Base-by-base conservation (phyloP, 192 early-diverging fungal species). In the Diversispora eburnea region DNA sequence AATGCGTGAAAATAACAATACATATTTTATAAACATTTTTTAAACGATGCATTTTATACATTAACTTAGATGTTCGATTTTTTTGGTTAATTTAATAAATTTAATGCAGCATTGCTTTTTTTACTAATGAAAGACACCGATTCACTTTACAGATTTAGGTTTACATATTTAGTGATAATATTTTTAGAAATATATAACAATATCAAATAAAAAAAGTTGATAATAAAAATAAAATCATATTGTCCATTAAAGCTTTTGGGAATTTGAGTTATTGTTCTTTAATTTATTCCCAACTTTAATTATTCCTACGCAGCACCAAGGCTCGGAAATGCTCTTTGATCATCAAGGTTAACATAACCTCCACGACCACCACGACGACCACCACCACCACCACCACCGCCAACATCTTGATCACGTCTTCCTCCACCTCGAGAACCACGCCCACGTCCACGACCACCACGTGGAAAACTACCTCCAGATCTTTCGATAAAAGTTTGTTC, bases 401-500 rank as follows among this genome's bases (percentile, higher is more conserved):
- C 57, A 67, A 84, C 83, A 67, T 78, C 75, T 3, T 73, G 46
- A 43, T 46, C 33, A 39, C 54, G 12, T 20, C 56, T 51, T 43
- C 62, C 57, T 22, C 55, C 42, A 47, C 49, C 59, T n/a, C 77
- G 74, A 70, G 78, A 73, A 56, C 80, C 57, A 57, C 79, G 75
- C 71, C 85, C 83, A 67, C 80, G 74, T 47, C 83, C 75, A 61
- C 81, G 79, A 73, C 81, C 78, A 58, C 77, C 83, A 43, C 84
- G 81, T 67, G 82, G 83, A 86, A 86, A 86, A 49, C 85, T 89
- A 72, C 84, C 84, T 68, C 88, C 88, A 66, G 84, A 76, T 75
- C 85, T 82, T 52, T 94, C 91, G 42, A 80, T 84, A 82, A 94
- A 95, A 74, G 88, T 86, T 80, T 90, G 91, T 81, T 95, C 91